These are phyloP conservation scores for Fusarium denticulatum DNA, from an alignment of 2,329 filamentous ascomycete species.

Conservation along the genomic window DNA sequence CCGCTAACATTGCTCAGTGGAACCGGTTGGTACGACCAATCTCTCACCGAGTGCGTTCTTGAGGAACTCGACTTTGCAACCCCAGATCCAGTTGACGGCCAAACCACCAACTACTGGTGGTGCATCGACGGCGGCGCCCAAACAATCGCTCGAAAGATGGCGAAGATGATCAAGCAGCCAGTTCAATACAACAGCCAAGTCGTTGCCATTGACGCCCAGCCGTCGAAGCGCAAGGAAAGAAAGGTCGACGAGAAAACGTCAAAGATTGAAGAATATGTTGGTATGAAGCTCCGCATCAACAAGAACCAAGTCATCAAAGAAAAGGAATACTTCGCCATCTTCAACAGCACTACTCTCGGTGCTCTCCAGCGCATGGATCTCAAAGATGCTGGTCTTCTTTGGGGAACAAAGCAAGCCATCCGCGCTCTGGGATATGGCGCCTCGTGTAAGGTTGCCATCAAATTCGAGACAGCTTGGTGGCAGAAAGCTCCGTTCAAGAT, in stretches of 20 bases:
- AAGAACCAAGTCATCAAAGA: background rate
- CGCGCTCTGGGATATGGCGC: slow-evolving; percentile 45
- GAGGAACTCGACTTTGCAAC: slow-evolving; percentile 36
- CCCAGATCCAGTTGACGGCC: rapidly evolving
- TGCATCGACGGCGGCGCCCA: slow-evolving; percentile 35
- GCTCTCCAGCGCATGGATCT: slow-evolving; percentile 33
- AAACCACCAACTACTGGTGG: slow-evolving; percentile 22
- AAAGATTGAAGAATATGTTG: too few relatives aligned
- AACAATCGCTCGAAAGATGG: slow-evolving; percentile 24
- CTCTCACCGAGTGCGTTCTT: slow-evolving; percentile 27
- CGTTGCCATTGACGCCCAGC: slow-evolving; percentile 22
- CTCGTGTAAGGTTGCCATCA: slow-evolving; percentile 45
- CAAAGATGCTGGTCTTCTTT: slow-evolving; percentile 40
- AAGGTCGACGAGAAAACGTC: too few relatives aligned
- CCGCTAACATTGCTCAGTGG: slow-evolving; percentile 1
- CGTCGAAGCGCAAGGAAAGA: background rate
- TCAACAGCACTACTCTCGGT: slow-evolving; percentile 32
- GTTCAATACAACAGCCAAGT: slow-evolving; percentile 25
- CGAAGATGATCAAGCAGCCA: background rate
- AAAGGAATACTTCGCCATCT: slow-evolving; percentile 33
- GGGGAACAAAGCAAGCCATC: slow-evolving; percentile 45
- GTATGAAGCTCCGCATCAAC: background rate
- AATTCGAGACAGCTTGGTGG: slow-evolving; percentile 49
- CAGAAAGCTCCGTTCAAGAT: slow-evolving; percentile 14
- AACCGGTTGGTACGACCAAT: slow-evolving; percentile 38